Evolutionary conservation across 441 rosid species (phyloP).

Genomic region (Lepidium campestre): DNA sequence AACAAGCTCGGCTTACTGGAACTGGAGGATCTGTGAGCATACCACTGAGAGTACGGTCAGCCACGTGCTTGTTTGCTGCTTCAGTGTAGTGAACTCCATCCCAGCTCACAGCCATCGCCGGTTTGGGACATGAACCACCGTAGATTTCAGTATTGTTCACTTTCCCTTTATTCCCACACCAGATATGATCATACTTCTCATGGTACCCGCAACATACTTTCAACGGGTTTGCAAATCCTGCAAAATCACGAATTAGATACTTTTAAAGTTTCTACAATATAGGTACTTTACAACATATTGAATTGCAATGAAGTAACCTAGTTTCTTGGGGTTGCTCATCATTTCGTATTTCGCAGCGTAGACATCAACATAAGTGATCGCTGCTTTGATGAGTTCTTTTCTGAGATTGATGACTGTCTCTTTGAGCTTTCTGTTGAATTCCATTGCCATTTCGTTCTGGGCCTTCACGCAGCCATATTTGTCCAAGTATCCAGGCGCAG

Average conservation of each 20-base stretch:
- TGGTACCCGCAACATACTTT: conserved; percentile 87
- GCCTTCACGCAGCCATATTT: conserved; percentile 40
- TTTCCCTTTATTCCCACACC: conserved; percentile 71
- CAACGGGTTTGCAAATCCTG: conserved; percentile 68
- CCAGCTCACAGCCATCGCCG: conserved; percentile 61
- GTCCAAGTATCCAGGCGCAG: conserved; percentile 48
- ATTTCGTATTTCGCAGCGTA: conserved; percentile 53
- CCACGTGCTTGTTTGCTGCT: conserved; percentile 72
- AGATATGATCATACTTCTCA: conserved; percentile 60
- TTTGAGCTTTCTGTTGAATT: conserved; percentile 55
- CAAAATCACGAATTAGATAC: background rate
- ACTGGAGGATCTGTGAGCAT: conserved; percentile 60
- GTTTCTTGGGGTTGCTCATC: conserved; percentile 41
- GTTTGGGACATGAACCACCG: conserved; percentile 60
- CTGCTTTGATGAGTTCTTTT: conserved; percentile 46
- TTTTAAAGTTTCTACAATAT: background rate
- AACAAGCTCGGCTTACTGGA: conserved; percentile 64
- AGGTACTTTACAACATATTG: background rate
- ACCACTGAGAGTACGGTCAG: conserved; percentile 57
- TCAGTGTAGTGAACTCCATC: conserved; percentile 87
- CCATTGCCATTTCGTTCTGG: conserved; percentile 51
- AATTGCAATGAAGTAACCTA: conserved; percentile 34
- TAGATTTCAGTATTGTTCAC: conserved; percentile 49
- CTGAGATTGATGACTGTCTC: conserved; percentile 43
- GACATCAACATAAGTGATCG: conserved; percentile 55